Base-by-base conservation (phyloP, 768 basidiomycete species). In the Phaeotremella fagi region DNA sequence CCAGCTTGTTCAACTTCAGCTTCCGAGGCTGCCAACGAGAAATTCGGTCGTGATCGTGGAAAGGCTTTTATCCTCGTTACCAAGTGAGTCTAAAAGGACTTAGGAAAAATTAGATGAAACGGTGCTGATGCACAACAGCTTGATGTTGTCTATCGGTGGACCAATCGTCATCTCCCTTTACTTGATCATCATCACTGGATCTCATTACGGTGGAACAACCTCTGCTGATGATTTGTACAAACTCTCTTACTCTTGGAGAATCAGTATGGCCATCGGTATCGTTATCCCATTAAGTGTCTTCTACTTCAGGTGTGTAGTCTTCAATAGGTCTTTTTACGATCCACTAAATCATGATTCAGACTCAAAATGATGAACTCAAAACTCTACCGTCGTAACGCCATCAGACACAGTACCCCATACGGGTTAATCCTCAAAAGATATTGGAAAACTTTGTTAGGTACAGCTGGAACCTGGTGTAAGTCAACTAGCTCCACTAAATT, bases 41-140 rank as follows among this genome's bases (percentile, higher is more conserved):
- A 80, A 62, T 81, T 81, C 72, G 50, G 80, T 25, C 77, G 79
- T 59, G 70, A 78, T 48, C 80, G 85, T 31, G 86, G 86, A 0
- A 83, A 83, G 59, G 81, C 83, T 18, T 86, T 87, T 72, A 83
- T 85, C 65, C 81, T 87, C 80, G 85, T 85, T 53, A 86, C 84
- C 14, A 86, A 87, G 84, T 85, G 63, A 52, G 78, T 23, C 28
- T 14, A 16, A 16, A 33, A 33, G 9, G 31, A 33, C 7, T 33
- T 16, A 33, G 16, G 12, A 27, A 38, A 9, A n/a, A n/a, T n/a
- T n/a, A n/a, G n/a, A n/a, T n/a, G n/a, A n/a, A n/a, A 27, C 25
- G 14, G 3, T 25, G 23, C 24, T 12, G 5, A 11, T 7, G 27
- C 22, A 41, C 24, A n/a, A 33, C 29, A 68, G 61, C 53, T 50